Base-by-base conservation (phyloP, 2,329 filamentous ascomycete genomes). In the Pseudogymnoascus sp. region DNA sequence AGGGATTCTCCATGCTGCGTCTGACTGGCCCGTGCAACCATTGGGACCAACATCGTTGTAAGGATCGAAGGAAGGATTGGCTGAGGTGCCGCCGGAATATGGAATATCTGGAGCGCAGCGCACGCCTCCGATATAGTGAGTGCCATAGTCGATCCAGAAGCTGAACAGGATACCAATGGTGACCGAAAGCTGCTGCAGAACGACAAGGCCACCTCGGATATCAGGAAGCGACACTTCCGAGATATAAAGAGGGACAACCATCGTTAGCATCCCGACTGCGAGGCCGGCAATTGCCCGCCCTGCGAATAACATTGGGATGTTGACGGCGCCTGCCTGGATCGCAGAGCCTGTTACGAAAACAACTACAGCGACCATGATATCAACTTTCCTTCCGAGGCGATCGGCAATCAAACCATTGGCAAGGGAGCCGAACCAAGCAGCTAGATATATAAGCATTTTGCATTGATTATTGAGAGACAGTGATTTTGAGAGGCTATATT, bases 1-100 rank as follows among this genome's bases (percentile, higher is more conserved):
- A 0, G 83, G 83, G 1, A 86, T 70, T 5, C 84, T 75, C 84
- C 84, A 86, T 2, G 84, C 79, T 2, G 80, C 77, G 66, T 82
- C 73, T 5, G 62, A 63, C 41, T 69, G 68, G 5, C 67, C 68
- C 9, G 66, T 66, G 38, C 66, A 67, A 10, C 67, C 67, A 27
- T 62, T 31, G 8, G 66, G 63, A 8, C 64, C 65, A n/a, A 69
- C 66, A 21, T 69, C 66, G 10, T 36, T 51, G 29, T 64, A 63
- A 2, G 67, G 65, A 36, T 69, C 38, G 33, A 69, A 69, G 9
- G 64, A 64, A 38, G 58, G 63, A 3, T 29, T 36, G 12, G 17
- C 36, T n/a, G 61, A 5, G 9, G 62, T 66, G 10, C 65, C 66
- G 7, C 67, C 66, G 9, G 66, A 60, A 44, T 67, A 69, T 5